Evolutionary conservation across 352 stramenopile genomes (phyloP).

Genomic region (Phytophthora sp.): DNA sequence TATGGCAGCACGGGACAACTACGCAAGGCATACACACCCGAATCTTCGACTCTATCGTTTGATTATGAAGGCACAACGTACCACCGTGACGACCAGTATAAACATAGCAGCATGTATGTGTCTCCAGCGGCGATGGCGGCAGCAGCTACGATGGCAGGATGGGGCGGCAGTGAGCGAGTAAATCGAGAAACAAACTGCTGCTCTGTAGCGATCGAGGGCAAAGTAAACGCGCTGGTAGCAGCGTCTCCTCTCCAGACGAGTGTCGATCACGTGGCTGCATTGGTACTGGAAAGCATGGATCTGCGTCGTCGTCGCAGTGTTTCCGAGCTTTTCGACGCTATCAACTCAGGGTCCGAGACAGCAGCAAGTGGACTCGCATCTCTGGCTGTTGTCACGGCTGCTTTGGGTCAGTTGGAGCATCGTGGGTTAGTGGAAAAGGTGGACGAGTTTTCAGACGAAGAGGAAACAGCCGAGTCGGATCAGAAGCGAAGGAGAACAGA

Average conservation of each 20-base stretch:
- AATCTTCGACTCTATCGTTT: conserved; percentile 81
- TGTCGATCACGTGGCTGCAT: conserved; percentile 54
- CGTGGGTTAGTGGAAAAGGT: conserved; percentile 61
- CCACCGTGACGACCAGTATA: conserved; percentile 82
- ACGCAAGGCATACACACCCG: conserved; percentile 80
- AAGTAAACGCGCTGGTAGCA: conserved; percentile 19
- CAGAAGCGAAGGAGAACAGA: conserved; percentile 39
- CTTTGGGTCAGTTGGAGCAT: conserved; percentile 59
- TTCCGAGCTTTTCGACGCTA: conserved; percentile 59
- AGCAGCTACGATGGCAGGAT: conserved; percentile 36
- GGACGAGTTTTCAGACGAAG: conserved; percentile 24
- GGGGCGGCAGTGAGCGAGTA: conserved; percentile 39
- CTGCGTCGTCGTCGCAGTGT: conserved; percentile 60
- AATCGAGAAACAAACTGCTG: conserved; percentile 26
- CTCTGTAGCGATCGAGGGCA: background rate
- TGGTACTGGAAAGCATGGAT: conserved; percentile 67
- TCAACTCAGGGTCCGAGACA: conserved; percentile 36
- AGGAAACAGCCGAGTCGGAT: conserved; percentile 16
- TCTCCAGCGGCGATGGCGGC: conserved; percentile 47
- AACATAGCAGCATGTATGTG: conserved; percentile 82
- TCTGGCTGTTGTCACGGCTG: conserved; percentile 59
- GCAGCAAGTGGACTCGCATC: conserved; percentile 35
- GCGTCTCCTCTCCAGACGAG: conserved; percentile 19
- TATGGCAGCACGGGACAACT: conserved; percentile 83
- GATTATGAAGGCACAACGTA: conserved; percentile 77